Evolutionary conservation across 805 yeast genomes (phyloP), one percentile per base, ranked within the genome.

Genomic region (Candida nonsorbophila): DNA sequence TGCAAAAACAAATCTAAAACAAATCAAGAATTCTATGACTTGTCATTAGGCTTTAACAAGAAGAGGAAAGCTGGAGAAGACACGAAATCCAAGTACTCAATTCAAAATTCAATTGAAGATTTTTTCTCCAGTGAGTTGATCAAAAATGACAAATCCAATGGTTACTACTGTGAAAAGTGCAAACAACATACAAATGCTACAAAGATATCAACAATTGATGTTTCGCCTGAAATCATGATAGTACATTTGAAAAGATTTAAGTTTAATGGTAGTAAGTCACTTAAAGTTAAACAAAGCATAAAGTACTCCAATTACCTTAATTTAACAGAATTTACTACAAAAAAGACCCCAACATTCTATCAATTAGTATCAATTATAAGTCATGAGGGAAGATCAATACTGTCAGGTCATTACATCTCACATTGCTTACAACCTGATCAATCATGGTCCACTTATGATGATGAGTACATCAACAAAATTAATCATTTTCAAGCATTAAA

Each of bases 341-440:
- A 38, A 7, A 36, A 42, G 10, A 23, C 33, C 10, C 71, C 73
- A 17, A 69, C 72, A 5, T 46, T 43, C 31, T 92, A 92, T 57
- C 81, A 79, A 50, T 68, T 92, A 40, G 67, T 76, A 11, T 77
- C 88, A 14, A 95, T 90, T 11, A 84, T 90, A 36, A 90, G 87
- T 4, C 98, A 92, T 50, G 95, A 85, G 46, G 98, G 98, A 22
- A 69, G 97, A 39, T 83, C 95, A 2, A 79, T 88, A 9, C 78
- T 87, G 25, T 79, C 92, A 3, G 98, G 98, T 3, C 98, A 92
- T 55, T 92, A 92, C 49, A 74, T 87, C 35, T 84, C 95, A 1
- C 86, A 84, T 50, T 84, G 95, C 50, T 74, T 82, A 38, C 96
- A 88, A 55, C 95, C 97, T 1, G 92, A 84, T 55, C 90, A 87